phyloP scores from a whole-genome alignment of 805 yeast genomes.

The Cyberlindnera meyerae region DNA sequence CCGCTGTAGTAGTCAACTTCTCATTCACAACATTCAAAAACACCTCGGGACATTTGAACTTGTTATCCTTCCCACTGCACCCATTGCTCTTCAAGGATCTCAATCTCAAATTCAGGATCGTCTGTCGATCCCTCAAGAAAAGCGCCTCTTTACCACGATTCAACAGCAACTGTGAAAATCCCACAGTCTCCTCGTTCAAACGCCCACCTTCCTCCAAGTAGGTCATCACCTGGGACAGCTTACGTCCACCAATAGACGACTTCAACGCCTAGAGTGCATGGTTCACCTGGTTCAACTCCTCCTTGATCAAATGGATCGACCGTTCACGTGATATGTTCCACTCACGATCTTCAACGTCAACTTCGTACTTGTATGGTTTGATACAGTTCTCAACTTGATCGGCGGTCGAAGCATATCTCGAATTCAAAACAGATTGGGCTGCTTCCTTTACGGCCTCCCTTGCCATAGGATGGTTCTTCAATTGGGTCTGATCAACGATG shows the following conservation, averaged over 20 bases:
- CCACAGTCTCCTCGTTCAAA: constrained; percentile 64
- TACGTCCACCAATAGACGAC: constrained; percentile 75
- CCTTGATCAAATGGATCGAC: constrained; percentile 65
- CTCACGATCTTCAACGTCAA: constrained; percentile 92
- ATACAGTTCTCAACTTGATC: constrained; percentile 98
- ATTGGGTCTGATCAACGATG: constrained; percentile 66
- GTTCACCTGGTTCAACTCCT: constrained; percentile 82
- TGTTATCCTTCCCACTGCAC: constrained; percentile 75
- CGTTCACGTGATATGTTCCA: constrained; percentile 83
- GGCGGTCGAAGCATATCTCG: constrained; percentile 84
- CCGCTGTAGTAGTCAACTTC: constrained; percentile 89
- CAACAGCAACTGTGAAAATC: constrained; percentile 73
- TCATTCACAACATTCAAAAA: constrained; percentile 90
- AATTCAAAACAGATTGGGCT: constrained; percentile 69
- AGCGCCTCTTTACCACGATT: constrained; percentile 80
- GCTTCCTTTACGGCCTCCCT: constrained; percentile 79
- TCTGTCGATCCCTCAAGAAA: constrained; percentile 69
- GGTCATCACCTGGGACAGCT: constrained; percentile 75
- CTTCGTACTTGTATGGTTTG: constrained; percentile 95
- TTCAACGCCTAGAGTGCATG: constrained; percentile 54
- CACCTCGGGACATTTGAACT: constrained; percentile 90
- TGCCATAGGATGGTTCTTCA: constrained; percentile 84
- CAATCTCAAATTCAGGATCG: constrained; percentile 67
- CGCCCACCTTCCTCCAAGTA: constrained; percentile 43
- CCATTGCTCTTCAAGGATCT: constrained; percentile 67